Conservation (phyloP, 306 rosid species). For the Coriaria nepalensis region DNA sequence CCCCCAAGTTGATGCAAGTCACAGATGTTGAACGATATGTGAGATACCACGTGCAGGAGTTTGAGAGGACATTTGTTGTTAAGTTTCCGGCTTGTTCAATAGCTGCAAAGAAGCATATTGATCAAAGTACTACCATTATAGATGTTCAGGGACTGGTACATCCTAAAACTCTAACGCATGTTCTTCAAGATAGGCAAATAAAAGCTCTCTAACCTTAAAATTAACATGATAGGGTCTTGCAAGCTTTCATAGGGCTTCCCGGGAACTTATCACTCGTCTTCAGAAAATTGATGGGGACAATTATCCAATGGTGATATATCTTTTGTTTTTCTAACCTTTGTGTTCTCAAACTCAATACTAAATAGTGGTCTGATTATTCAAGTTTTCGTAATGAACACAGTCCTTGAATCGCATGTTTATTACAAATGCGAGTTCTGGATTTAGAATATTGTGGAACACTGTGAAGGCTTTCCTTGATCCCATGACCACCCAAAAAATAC, state of each 20-base stretch:
- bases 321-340: no score
- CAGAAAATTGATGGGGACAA: no score
- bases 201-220: no score
- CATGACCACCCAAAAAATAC: constrained; percentile 73
- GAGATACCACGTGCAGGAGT: constrained; percentile 66
- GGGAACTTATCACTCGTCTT: no score
- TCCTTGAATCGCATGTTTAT: constrained; percentile 95
- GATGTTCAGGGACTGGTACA: constrained; percentile 96
- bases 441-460: constrained; percentile 88
- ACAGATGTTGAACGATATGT: constrained; percentile 79
- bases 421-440: constrained; percentile 95
- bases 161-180: no score
- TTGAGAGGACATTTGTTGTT: constrained; percentile 58
- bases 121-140: constrained; percentile 86
- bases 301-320: constrained; percentile 89
- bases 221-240: constrained; percentile 53
- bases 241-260: constrained; percentile 62
- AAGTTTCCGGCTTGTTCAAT: constrained; percentile 93
- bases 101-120: constrained; percentile 81
- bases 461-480: constrained; percentile 90
- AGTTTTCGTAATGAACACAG: constrained; percentile 36
- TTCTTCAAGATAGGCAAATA: no score
- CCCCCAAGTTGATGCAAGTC: constrained; percentile 61
- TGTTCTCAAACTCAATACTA: no score
- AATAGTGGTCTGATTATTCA: no score